Evolutionary conservation across 352 stramenopile species (phyloP), one percentile per base, ranked within the genome.

Genomic region (Phytophthora pseudosyringae): DNA sequence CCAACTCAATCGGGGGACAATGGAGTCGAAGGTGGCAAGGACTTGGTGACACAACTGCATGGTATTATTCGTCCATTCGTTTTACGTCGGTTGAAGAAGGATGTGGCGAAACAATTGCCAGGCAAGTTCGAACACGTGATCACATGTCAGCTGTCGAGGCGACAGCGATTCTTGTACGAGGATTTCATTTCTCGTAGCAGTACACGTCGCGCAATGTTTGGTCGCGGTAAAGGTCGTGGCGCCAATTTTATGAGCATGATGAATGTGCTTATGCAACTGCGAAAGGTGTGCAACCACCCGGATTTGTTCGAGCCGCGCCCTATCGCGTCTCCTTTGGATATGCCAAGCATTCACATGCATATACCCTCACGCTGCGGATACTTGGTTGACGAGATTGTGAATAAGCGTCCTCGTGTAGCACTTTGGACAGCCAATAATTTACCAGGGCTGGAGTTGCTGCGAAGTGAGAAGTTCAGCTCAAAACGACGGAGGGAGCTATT

Each of bases 261-360:
- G 97, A 99, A 99, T 60, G 95, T 99, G 12, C 81, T 99, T 7
- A 99, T 99, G 97, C 97, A 99, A 70, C 80, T 99, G 10, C 86
- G 97, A 32, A 99, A 99, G 72, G 89, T 97, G 12, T 97, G 91
- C 74, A 99, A 99, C 66, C 97, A 99, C 66, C 97, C 97, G n/a
- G 97, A 99, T 76, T 80, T 99, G 35, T 99, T 99, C 76, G 97
- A 99, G 29, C 80, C 80, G 1, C 80, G 98, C n/a, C 94, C 97
- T 7, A 98, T 99, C 38, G 75, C 86, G 10, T 98, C 96, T n/a
- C 97, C 98, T 36, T 97, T 99, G 65, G 86, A 94, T 63, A 81
- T 94, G 75, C 53, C 67, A 0, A 51, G 58, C 47, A 59, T 91
- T 18, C 48, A 48, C 2, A 15, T 88, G 9, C 11, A 59, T 13